Base-by-base conservation (phyloP, 805 yeast species). In the Gaillardinia entomophila region DNA sequence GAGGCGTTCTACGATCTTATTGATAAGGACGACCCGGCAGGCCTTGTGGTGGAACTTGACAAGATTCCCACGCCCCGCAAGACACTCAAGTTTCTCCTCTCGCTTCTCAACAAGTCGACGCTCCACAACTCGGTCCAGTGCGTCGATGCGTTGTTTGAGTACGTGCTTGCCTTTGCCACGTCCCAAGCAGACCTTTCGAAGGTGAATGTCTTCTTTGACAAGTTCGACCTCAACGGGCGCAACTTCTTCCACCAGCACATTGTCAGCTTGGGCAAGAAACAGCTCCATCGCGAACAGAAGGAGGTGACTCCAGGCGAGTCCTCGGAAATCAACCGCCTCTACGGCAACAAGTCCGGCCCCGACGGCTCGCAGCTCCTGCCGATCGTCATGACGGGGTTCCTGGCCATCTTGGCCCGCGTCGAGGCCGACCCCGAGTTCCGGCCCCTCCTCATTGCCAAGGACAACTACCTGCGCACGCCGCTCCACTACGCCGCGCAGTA, bases 401-500 rank as follows among this genome's bases (percentile, higher is more conserved):
- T 60, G 5, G 76, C 77, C 49, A 68, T 87, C 20, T 66, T 88
- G 34, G 62, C 68, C 12, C 67, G 70, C 28, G 54, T 87, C 26
- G 45, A 46, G 11, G 24, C 20, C 12, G 32, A 36, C 18, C 20
- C 34, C 14, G 38, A 41, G 12, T 42, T 44, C 17, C 46, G 42
- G 28, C 13, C 27, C 7, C 42, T 57, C 10, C 62, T 89, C 15
- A 58, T 79, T 29, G 79, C 82, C 32, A 74, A 72, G 27, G 97
- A 89, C 53, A 78, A 74, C 37, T 84, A 86, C 51, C 69, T 68
- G 40, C 71, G 96, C 38, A 83, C 96, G 0, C 95, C 97, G 0
- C 62, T 90, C 34, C 97, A 90, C 59, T 89, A 89, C 54, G 80
- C 95, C 13, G 79, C 92, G 2, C 92, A 86, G 46, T 87, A 79